Evolutionary conservation across 768 basidiomycete genomes (phyloP).

Genomic region (Mycena kentingensis): DNA sequence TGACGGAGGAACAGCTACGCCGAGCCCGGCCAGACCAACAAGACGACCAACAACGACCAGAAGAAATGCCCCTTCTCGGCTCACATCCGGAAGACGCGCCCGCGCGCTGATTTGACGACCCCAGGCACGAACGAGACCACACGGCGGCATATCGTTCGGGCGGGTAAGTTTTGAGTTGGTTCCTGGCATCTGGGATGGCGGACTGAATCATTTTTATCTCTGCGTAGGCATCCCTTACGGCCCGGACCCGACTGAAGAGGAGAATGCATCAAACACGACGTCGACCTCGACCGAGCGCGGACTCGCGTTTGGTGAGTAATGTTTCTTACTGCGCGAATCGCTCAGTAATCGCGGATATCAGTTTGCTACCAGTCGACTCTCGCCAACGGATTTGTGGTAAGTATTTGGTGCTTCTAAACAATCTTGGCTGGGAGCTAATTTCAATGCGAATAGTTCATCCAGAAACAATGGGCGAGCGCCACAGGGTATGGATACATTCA

Average conservation of each 20-base stretch:
- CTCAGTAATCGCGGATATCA: no score
- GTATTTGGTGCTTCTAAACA: neutral
- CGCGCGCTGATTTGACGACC: slow-evolving; percentile 31
- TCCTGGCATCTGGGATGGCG: slow-evolving; percentile 30
- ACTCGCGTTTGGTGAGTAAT: slow-evolving; percentile 14
- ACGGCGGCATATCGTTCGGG: slow-evolving; percentile 30
- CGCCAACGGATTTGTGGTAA: slow-evolving; percentile 28
- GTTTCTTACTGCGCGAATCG: neutral
- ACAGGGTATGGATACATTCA: no score
- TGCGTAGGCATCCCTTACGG: neutral
- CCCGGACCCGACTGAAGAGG: neutral
- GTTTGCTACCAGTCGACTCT: slow-evolving; percentile 35
- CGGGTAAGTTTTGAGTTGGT: slow-evolving; percentile 39
- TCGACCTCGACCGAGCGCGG: slow-evolving; percentile 6
- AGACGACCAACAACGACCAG: slow-evolving; percentile 5
- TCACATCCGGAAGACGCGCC: slow-evolving; percentile 31
- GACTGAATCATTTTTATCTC: neutral
- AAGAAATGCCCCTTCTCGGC: slow-evolving; percentile 31
- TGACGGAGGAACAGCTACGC: no score
- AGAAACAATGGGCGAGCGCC: no score
- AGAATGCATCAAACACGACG: slow-evolving; percentile 4
- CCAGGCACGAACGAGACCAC: slow-evolving; percentile 19
- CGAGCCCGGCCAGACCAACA: no score
- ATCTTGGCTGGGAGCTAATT: neutral
- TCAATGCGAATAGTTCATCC: no score